phyloP scores from a whole-genome alignment of 2,329 filamentous ascomycete species.

The Aureobasidium sp. region DNA sequence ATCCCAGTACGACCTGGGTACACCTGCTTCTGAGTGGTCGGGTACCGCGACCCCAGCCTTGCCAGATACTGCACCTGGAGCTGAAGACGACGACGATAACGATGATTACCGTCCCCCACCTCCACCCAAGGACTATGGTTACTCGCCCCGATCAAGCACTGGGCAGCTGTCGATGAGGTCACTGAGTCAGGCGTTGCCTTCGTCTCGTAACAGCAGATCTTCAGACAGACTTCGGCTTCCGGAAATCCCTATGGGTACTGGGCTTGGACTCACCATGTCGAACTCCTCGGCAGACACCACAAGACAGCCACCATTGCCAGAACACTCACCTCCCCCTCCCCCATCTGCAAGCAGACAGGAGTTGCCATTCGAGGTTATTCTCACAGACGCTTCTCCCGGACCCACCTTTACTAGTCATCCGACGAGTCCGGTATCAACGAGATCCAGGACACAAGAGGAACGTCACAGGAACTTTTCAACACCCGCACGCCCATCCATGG shows the following conservation, averaged over 20 bases:
- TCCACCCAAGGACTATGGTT: conserved; percentile 35
- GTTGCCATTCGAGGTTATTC: conserved; percentile 1
- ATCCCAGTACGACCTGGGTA: not conserved
- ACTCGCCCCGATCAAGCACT: conserved; percentile 25
- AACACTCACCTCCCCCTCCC: conserved; percentile 36
- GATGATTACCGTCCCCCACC: conserved; percentile 30
- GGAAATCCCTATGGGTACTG: conserved; percentile 29
- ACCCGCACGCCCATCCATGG: conserved; percentile 12
- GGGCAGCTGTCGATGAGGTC: conserved; percentile 19
- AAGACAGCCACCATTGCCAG: conserved; percentile 34
- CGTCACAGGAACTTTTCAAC: conserved; percentile 8
- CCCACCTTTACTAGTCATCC: not conserved
- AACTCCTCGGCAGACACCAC: conserved; percentile 18
- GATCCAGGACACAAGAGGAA: not conserved
- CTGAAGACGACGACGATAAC: conserved; percentile 20
- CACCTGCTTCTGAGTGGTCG: not conserved
- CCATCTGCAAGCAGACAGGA: conserved; percentile 23
- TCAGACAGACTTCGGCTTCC: conserved; percentile 25
- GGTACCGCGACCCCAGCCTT: not conserved
- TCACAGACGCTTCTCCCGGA: conserved; percentile 5
- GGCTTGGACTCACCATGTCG: conserved; percentile 36
- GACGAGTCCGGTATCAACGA: conserved; percentile 1
- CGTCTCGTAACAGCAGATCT: not conserved
- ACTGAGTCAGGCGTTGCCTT: not conserved
- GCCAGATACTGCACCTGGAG: not conserved